Conservation (phyloP, 805 yeast species). For the Metschnikowia anglica region DNA sequence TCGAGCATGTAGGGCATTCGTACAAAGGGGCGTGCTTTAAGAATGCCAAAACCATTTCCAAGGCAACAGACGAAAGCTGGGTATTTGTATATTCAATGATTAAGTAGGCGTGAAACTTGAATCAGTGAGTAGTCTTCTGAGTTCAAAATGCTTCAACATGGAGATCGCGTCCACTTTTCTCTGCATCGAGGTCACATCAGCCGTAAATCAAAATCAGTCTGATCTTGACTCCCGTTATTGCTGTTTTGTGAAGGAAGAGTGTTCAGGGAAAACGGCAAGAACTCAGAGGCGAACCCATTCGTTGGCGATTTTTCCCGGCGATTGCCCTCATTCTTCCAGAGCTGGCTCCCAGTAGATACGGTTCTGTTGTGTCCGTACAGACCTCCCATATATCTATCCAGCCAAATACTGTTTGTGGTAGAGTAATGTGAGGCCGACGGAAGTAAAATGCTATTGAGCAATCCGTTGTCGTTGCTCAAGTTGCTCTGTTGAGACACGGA, state of each 20-base stretch:
- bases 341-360: constrained; percentile 15
- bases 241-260: constrained; percentile 10
- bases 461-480: constrained; percentile 10
- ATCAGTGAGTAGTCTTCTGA: neutral
- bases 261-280: constrained; percentile 17
- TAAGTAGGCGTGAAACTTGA: no score
- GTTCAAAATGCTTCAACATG: neutral
- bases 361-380: constrained; percentile 15
- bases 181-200: constrained; percentile 1
- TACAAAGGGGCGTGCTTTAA: no score
- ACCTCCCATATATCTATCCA: constrained; percentile 15
- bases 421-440: constrained; percentile 11
- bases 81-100: no score
- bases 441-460: constrained; percentile 14
- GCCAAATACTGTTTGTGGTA: constrained; percentile 19
- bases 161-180: neutral
- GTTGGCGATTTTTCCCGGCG: constrained; percentile 15
- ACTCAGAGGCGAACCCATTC: constrained; percentile 13
- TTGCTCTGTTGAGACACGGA: constrained; percentile 13
- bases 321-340: constrained; percentile 16
- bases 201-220: constrained; percentile 8
- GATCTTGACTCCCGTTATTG: neutral
- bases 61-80: no score
- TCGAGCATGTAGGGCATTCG: no score
- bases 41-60: neutral